These are phyloP conservation scores for Globisporangium acanthophoron DNA, from an alignment of 352 stramenopile species.

Conservation along the genomic window DNA sequence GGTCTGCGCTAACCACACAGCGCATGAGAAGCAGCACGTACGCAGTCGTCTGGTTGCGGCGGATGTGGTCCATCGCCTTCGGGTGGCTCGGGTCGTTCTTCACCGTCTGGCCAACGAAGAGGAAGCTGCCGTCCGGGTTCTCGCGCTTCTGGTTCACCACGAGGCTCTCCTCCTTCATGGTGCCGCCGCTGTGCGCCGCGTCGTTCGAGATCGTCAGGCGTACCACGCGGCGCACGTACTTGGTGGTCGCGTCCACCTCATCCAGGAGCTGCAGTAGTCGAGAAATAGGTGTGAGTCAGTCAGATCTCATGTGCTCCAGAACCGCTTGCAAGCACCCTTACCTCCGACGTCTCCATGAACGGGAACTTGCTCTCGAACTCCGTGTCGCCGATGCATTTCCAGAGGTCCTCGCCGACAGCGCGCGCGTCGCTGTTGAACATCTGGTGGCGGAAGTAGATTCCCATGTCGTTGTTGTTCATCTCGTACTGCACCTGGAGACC, in stretches of 20 bases:
- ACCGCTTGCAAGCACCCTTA: slow-evolving; percentile 1
- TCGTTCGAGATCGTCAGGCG: slow-evolving; percentile 80
- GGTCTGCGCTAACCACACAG: not conserved
- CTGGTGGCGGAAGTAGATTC: slow-evolving; percentile 83
- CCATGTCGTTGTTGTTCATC: slow-evolving; percentile 83
- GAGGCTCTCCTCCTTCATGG: slow-evolving; percentile 83
- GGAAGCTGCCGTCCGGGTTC: slow-evolving; percentile 66
- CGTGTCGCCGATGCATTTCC: slow-evolving; percentile 60
- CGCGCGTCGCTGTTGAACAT: slow-evolving; percentile 73
- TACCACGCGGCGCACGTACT: slow-evolving; percentile 77
- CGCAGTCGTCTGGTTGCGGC: slow-evolving; percentile 72
- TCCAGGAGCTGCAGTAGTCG: slow-evolving; percentile 39
- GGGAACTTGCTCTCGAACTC: slow-evolving; percentile 81
- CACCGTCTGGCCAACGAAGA: slow-evolving; percentile 57
- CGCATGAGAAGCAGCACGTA: slow-evolving; percentile 27
- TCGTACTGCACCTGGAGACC: slow-evolving; percentile 86
- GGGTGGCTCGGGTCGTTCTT: slow-evolving; percentile 67
- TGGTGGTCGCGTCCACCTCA: slow-evolving; percentile 65
- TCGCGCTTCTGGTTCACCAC: slow-evolving; percentile 76
- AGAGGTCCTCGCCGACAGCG: slow-evolving; percentile 73
- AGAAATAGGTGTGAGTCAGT: not conserved
- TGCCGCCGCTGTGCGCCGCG: slow-evolving; percentile 49
- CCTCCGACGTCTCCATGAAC: slow-evolving; percentile 69
- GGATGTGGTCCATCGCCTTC: slow-evolving; percentile 59
- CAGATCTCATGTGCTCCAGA: not conserved